Evolutionary conservation across 768 basidiomycete genomes (phyloP).

Genomic region (Tulasnella sp.): DNA sequence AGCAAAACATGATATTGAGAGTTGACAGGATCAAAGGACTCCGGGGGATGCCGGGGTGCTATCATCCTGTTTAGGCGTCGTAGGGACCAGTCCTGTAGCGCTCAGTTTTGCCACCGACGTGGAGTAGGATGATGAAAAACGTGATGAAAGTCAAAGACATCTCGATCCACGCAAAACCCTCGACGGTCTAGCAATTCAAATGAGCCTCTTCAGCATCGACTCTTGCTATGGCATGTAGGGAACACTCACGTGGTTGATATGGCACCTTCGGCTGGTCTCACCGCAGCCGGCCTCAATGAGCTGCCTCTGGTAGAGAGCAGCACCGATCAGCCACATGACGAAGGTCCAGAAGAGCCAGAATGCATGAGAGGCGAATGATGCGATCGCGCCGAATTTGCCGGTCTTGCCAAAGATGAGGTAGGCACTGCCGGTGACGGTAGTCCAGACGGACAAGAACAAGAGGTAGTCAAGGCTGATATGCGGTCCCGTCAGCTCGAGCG

Average conservation of each 20-base stretch:
- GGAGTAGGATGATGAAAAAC: background rate
- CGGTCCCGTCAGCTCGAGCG: background rate
- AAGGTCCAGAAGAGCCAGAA: conserved; percentile 4
- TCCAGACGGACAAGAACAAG: background rate
- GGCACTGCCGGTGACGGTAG: background rate
- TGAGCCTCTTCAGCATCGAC: background rate
- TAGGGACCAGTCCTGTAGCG: background rate
- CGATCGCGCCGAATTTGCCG: background rate
- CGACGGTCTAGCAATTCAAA: background rate
- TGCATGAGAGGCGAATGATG: background rate
- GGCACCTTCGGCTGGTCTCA: background rate
- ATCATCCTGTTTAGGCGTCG: background rate
- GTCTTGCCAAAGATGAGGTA: background rate
- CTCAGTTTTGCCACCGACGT: background rate
- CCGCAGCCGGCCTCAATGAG: background rate
- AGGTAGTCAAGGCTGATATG: background rate
- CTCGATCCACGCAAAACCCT: background rate
- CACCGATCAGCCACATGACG: background rate
- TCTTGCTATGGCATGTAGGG: background rate
- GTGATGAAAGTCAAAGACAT: conserved; percentile 4
- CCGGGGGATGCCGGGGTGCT: background rate
- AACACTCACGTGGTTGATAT: background rate
- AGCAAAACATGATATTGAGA: background rate
- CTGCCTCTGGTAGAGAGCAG: background rate
- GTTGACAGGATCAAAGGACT: background rate